Evolutionary conservation across 129 eudicot genomes (phyloP).

Genomic region (Solidago caesia): DNA sequence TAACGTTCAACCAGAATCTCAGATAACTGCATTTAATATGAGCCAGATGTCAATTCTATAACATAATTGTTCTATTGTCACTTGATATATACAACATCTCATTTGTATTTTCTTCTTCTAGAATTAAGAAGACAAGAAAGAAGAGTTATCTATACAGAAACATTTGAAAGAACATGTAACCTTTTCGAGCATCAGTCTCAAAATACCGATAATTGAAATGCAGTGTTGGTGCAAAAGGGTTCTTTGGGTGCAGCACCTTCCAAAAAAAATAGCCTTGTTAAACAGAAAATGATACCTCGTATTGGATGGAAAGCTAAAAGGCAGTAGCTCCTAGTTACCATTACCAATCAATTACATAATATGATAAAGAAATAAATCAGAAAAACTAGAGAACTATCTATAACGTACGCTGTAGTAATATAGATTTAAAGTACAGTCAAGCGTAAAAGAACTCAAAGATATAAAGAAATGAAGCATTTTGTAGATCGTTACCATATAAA

Average conservation of each 20-base stretch:
- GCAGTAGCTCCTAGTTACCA: not conserved
- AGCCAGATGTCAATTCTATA: not conserved
- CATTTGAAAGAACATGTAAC: conserved; percentile 35
- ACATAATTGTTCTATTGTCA: conserved; percentile 5
- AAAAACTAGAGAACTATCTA: not conserved
- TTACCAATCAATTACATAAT: conserved; percentile 1
- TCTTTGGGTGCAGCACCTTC: conserved; percentile 97
- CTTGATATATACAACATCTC: conserved; percentile 5
- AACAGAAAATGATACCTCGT: not conserved
- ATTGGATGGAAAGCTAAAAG: not conserved
- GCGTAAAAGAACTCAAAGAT: not conserved
- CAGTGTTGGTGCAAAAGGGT: conserved; percentile 98
- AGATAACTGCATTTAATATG: conserved; percentile 9
- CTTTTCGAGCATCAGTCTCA: conserved; percentile 98
- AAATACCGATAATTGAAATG: conserved; percentile 98
- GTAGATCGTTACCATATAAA: no score
- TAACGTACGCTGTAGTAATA: not conserved
- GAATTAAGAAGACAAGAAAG: conserved; percentile 7
- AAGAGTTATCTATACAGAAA: not conserved
- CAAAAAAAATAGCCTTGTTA: conserved; percentile 16
- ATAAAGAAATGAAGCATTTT: not conserved
- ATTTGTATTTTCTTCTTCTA: not conserved
- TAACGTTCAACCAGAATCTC: not conserved
- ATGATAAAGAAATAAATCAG: not conserved
- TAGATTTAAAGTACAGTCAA: not conserved